Evolutionary conservation across 495 filamentous ascomycete genomes (phyloP).

Genomic region (Aeminium ludgeri): DNA sequence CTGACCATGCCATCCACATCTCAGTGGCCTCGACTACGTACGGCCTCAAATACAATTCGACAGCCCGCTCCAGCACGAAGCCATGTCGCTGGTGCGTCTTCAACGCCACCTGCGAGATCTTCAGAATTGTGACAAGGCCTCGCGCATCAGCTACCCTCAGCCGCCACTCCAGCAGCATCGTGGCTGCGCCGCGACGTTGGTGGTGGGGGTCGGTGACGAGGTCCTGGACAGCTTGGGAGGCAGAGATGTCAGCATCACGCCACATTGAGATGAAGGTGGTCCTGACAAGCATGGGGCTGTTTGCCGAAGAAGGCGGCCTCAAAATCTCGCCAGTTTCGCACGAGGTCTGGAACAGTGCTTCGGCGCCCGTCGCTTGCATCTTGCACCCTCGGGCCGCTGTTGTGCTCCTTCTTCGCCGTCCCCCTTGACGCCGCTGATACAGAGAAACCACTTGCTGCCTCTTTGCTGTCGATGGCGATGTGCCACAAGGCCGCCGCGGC

Average conservation of each 20-base stretch:
- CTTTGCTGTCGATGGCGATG: not conserved
- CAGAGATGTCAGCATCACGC: not conserved
- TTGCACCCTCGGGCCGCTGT: not conserved
- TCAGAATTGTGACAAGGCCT: not conserved
- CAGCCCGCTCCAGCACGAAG: constrained; percentile 1
- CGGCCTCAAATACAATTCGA: constrained; percentile 3
- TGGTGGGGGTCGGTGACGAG: constrained; percentile 10
- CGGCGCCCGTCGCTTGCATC: not conserved
- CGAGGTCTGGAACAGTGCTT: not conserved
- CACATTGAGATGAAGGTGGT: not conserved
- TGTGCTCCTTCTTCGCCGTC: not conserved
- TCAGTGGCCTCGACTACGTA: constrained; percentile 8
- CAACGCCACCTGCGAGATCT: not conserved
- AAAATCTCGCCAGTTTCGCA: not conserved
- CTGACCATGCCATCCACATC: constrained; percentile 5
- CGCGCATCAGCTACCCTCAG: constrained; percentile 2
- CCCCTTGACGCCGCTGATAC: not conserved
- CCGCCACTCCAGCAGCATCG: constrained; percentile 7
- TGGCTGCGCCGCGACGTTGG: constrained; percentile 14
- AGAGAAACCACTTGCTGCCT: not conserved
- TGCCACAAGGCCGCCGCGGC: constrained; percentile 9
- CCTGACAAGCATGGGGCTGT: constrained; percentile 3
- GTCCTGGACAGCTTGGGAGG: constrained; percentile 2
- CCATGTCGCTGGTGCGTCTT: constrained; percentile 1
- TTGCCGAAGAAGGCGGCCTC: constrained; percentile 1